Percentiles rank a stretch among this genome's conserved stretches.
phyloP scores from a whole-genome alignment of 2,329 filamentous ascomycete genomes.

The Fusarium tjaetaba region DNA sequence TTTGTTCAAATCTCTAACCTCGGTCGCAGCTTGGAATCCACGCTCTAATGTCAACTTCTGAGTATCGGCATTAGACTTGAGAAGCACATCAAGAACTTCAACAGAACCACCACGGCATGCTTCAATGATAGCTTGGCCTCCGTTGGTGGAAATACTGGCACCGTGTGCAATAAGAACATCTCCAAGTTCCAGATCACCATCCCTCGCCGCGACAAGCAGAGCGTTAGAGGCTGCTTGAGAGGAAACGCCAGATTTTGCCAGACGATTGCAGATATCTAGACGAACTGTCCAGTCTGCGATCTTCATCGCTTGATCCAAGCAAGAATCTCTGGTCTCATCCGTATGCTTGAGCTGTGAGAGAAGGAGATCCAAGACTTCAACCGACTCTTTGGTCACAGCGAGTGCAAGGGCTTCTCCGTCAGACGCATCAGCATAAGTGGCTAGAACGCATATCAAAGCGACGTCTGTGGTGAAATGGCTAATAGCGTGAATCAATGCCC shows the following conservation, averaged over 20 bases:
- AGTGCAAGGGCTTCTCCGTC: slow-evolving; percentile 60
- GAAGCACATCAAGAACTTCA: slow-evolving; percentile 61
- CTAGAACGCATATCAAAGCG: slow-evolving; percentile 58
- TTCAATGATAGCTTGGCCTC: slow-evolving; percentile 64
- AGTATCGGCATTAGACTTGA: slow-evolving; percentile 53
- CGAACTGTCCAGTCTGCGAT: slow-evolving; percentile 53
- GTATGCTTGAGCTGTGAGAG: slow-evolving; percentile 52
- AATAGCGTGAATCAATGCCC: slow-evolving; percentile 63
- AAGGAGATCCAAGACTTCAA: slow-evolving; percentile 59
- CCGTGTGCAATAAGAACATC: slow-evolving; percentile 62
- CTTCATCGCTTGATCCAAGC: slow-evolving; percentile 56
- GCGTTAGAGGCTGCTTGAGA: slow-evolving; percentile 59
- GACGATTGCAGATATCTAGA: slow-evolving; percentile 55
- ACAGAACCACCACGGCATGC: slow-evolving; percentile 62
- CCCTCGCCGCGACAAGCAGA: slow-evolving; percentile 60
- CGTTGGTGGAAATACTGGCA: slow-evolving; percentile 60
- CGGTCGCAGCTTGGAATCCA: slow-evolving; percentile 65
- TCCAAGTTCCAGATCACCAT: slow-evolving; percentile 63
- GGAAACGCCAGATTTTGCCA: slow-evolving; percentile 59
- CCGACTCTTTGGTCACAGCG: slow-evolving; percentile 57
- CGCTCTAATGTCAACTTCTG: slow-evolving; percentile 57
- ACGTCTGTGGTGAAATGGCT: slow-evolving; percentile 59
- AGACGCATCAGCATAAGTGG: slow-evolving; percentile 58
- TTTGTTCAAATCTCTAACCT: slow-evolving; percentile 60
- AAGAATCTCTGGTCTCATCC: slow-evolving; percentile 50